Percentiles rank a stretch among this genome's conserved stretches.
phyloP scores from a whole-genome alignment of 2,329 filamentous ascomycete species.

The Fusarium transvaalense region DNA sequence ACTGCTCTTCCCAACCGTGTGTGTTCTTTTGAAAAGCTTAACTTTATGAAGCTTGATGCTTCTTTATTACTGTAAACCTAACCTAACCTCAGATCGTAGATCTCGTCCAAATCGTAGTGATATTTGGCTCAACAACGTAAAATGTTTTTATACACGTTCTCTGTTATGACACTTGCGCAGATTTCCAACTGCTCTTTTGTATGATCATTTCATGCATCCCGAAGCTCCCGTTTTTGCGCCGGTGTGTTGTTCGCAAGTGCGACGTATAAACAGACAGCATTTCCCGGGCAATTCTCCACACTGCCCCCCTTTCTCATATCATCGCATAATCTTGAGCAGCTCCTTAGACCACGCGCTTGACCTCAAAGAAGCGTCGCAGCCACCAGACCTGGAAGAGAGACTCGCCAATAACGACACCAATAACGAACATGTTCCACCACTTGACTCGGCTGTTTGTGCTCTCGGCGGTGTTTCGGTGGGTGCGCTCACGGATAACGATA shows the following conservation, averaged over 20 bases:
- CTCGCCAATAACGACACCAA: constrained; percentile 88
- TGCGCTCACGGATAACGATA: constrained; percentile 94
- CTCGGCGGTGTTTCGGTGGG: constrained; percentile 97
- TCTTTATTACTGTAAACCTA: no score
- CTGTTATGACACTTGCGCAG: constrained; percentile 41
- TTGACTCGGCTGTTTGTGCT: constrained; percentile 98
- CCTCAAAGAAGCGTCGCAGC: constrained; percentile 98
- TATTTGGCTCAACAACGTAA: constrained; percentile 25
- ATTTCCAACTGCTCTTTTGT: constrained; percentile 30
- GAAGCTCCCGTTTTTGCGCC: constrained; percentile 43
- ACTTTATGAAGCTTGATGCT: no score
- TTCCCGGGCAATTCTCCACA: constrained; percentile 7
- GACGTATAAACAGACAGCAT: constrained; percentile 36
- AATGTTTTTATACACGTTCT: constrained; percentile 41
- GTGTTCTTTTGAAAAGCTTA: no score
- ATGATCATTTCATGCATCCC: constrained; percentile 35
- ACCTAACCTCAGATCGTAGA: no score
- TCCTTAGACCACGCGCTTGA: constrained; percentile 73
- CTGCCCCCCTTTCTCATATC: constrained; percentile 12
- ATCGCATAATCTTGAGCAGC: neutral
- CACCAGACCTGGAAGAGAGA: constrained; percentile 99
- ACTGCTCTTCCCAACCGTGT: no score
- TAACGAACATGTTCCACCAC: constrained; percentile 99
- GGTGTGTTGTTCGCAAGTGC: constrained; percentile 28
- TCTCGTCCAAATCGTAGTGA: neutral